Conservation (phyloP, 805 yeast genomes). For the Debaryomyces prosopidis region DNA sequence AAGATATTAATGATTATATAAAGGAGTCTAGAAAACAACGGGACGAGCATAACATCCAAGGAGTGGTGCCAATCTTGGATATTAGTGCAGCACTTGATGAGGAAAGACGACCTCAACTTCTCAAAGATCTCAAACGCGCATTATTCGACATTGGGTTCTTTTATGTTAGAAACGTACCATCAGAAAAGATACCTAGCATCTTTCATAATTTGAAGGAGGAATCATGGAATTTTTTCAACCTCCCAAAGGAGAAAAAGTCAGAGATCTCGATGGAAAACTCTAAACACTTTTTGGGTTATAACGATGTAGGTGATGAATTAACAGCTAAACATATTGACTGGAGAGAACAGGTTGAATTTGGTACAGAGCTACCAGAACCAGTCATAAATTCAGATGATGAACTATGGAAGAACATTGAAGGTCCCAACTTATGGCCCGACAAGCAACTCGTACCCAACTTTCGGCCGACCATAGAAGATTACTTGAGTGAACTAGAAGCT, state of each 20-base stretch:
- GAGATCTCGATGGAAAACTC: constrained; percentile 51
- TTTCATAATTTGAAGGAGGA: constrained; percentile 35
- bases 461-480: constrained; percentile 37
- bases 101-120: too few relatives aligned
- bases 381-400: constrained; percentile 26
- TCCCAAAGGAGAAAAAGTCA: constrained; percentile 45
- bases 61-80: too few relatives aligned
- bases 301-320: constrained; percentile 54
- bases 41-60: too few relatives aligned
- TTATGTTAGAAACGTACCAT: constrained; percentile 48
- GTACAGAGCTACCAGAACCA: constrained; percentile 49
- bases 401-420: constrained; percentile 49
- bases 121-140: constrained; percentile 33
- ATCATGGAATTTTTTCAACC: constrained; percentile 42
- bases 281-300: constrained; percentile 60
- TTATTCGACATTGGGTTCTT: constrained; percentile 56
- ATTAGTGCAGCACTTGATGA: too few relatives aligned
- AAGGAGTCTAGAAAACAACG: too few relatives aligned
- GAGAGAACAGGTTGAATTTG: constrained; percentile 63
- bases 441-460: constrained; percentile 41
- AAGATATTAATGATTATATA: too few relatives aligned
- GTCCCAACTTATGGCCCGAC: constrained; percentile 57
- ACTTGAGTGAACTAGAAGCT: constrained; percentile 45
- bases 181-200: constrained; percentile 22
- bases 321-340: constrained; percentile 54